These are phyloP conservation scores for Emergomyces pasteurianus DNA, from an alignment of 2,329 filamentous ascomycete species.

Conservation along the genomic window DNA sequence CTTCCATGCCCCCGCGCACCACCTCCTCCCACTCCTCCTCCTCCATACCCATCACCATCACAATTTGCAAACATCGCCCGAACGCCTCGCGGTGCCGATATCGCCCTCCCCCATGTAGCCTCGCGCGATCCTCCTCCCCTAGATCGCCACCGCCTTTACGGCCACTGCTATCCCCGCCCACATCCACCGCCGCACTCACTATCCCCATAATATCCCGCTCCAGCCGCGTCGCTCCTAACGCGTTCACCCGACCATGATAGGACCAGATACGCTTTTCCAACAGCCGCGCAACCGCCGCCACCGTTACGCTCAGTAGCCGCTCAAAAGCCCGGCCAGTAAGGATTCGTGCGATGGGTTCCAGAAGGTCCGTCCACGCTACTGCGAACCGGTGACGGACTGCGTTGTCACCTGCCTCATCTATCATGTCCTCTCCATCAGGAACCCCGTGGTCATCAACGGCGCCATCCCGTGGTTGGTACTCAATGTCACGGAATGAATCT, in stretches of 20 bases:
- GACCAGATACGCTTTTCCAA: constrained; percentile 82
- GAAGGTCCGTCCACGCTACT: constrained; percentile 71
- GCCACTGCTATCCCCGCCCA: constrained; percentile 21
- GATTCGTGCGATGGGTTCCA: constrained; percentile 71
- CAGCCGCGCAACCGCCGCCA: constrained; percentile 61
- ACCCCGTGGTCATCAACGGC: constrained; percentile 21
- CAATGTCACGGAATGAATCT: constrained; percentile 83
- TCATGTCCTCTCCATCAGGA: constrained; percentile 10
- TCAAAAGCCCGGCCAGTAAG: constrained; percentile 68
- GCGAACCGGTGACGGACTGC: constrained; percentile 70
- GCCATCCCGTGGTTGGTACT: constrained; percentile 59
- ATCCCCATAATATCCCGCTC: constrained; percentile 76
- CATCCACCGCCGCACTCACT: constrained; percentile 39
- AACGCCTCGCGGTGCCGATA: constrained; percentile 72
- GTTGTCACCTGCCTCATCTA: constrained; percentile 39
- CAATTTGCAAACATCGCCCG: constrained; percentile 63
- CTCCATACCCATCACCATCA: constrained; percentile 85
- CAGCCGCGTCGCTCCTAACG: constrained; percentile 67
- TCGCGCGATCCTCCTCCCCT: constrained; percentile 25
- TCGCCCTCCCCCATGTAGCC: constrained; percentile 44
- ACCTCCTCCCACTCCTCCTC: constrained; percentile 89
- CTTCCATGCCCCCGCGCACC: constrained; percentile 38
- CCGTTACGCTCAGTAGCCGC: constrained; percentile 60
- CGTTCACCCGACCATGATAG: constrained; percentile 66
- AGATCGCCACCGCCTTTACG: constrained; percentile 12